Base-by-base conservation (phyloP, 202 grass and related monocot species). In the Tripidium arundinaceum region DNA sequence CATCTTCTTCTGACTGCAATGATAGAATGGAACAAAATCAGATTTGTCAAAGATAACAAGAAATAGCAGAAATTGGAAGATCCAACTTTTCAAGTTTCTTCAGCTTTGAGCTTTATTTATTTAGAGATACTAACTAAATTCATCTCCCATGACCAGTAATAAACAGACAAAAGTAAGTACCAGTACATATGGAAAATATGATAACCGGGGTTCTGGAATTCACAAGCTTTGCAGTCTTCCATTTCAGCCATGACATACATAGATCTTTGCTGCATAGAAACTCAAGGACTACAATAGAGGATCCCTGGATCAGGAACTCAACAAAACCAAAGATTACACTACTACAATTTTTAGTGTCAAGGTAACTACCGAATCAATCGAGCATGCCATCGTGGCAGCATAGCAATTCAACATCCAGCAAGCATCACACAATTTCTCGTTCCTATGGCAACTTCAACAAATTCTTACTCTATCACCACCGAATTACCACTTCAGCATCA, bases 1-100 rank as follows among this genome's bases (percentile, higher is more conserved):
- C 88, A 65, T 68, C 88, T 83, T 89, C 76, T 1, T 88, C 58
- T 0, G 76, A 86, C 95, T 94, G 90, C 62, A 74, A 80, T 6
- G 47, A n/a, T 4, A 72, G 21, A 52, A 18, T 39, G 3, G 0
- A 76, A 47, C 9, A 68, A 36, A 82, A 90, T 78, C 49, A 89
- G 72, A 15, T 6, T 40, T 66, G 28, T 40, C 25, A 18, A 58
- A 65, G n/a, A 7, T 2, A 84, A 76, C n/a, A 11, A 80, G 16
- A 58, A 52, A 76, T 6, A 21, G 0, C 18, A 81, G 25, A 71
- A 3, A 22, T 65, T 74, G 33, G 15, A 66, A 10, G 19, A 67
- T 33, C 57, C 16, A 66, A 40, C 8, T 46, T 21, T 6, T 10
- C 16, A 59, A 37, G 25, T 65, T 65, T 68, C 14, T 68, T 38